Conservation (phyloP, 805 yeast genomes). For the Starmerella bombicola region DNA sequence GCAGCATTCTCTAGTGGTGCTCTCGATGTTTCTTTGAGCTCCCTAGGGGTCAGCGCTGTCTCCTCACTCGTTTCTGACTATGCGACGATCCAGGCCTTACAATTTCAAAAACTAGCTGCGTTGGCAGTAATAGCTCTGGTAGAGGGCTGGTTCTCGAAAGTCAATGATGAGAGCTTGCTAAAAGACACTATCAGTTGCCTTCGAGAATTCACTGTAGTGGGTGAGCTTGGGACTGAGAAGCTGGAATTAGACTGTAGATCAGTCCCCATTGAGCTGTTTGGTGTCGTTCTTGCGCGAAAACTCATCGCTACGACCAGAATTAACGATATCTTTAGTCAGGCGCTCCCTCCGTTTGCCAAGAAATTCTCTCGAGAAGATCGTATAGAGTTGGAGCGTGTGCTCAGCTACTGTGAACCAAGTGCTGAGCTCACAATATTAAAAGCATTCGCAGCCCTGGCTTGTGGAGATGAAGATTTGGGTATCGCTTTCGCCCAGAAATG, state of each 20-base stretch:
- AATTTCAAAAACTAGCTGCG: conserved; percentile 8
- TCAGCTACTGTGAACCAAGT: conserved; percentile 1
- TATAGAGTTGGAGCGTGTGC: neutral
- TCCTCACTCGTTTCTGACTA: conserved; percentile 12
- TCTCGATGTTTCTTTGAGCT: conserved; percentile 1
- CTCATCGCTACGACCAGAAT: neutral
- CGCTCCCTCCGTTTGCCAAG: conserved; percentile 3
- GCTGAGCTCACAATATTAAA: conserved; percentile 3
- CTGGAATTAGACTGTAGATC: conserved; percentile 1
- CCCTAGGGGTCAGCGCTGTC: conserved; percentile 16
- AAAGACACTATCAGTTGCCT: conserved; percentile 4
- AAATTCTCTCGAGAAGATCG: neutral
- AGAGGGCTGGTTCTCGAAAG: conserved; percentile 19
- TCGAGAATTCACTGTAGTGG: conserved; percentile 7
- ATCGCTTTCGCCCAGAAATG: conserved; percentile 5
- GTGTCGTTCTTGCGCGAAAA: conserved; percentile 6
- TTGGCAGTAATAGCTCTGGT: conserved; percentile 16
- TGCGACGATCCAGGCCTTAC: conserved; percentile 6
- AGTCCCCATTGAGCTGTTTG: conserved; percentile 8
- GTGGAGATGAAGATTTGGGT: conserved; percentile 4
- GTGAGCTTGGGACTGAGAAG: conserved; percentile 3
- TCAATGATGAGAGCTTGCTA: conserved; percentile 7
- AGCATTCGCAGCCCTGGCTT: conserved; percentile 9
- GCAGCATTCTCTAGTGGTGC: neutral
- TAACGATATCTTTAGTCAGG: neutral